Base-by-base conservation (phyloP, 164 flowering plant genomes). In the Magnolia changhungtana region DNA sequence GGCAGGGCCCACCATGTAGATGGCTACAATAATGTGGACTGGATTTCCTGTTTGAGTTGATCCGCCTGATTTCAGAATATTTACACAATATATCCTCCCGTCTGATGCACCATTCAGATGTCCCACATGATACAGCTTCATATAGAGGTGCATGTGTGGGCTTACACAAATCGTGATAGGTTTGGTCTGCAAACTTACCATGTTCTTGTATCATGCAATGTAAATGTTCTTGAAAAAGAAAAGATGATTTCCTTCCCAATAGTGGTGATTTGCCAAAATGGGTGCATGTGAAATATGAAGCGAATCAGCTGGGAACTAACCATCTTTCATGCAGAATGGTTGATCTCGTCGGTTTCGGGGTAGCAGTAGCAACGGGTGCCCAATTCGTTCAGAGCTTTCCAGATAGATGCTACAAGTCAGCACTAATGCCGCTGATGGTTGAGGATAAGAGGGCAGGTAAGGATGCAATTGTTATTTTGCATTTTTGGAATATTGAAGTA, bases 291-390 rank as follows among this genome's bases (percentile, higher is more conserved):
- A 63, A 55, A 11, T 55, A 11, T 55, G 61, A 13, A 55, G 13
- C 19, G 18, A 55, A 55, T 77, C n/a, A 55, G 18, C 18, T 55
- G 61, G 18, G 61, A 55, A 55, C 18, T 37, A 27, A 27, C 29
- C 59, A 8, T 27, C n/a, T 23, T 77, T 75, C 31, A n/a, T 82
- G 80, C 88, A 96, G 99, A 86, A 76, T 96, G 91, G 80, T 74
- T 78, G 99, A 94, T 78, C 85, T 90, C 67, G 94, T 92, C 81
- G 98, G 98, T 69, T 96, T 93, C 84, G 98, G 96, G 37, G 98
- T 96, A 72, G 98, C 92, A 64, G 50, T 93, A 68, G 98, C 98
- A 24, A 94, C 97, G 20, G 98, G 88, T 51, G 78, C 50, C 63
- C 96, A 93, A 73, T 96, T 84, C 72, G 63, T 93, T 72, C 77